phyloP scores from a whole-genome alignment of 228 moss, liverwort and hornwort species.

The Sphagnum fallax region DNA sequence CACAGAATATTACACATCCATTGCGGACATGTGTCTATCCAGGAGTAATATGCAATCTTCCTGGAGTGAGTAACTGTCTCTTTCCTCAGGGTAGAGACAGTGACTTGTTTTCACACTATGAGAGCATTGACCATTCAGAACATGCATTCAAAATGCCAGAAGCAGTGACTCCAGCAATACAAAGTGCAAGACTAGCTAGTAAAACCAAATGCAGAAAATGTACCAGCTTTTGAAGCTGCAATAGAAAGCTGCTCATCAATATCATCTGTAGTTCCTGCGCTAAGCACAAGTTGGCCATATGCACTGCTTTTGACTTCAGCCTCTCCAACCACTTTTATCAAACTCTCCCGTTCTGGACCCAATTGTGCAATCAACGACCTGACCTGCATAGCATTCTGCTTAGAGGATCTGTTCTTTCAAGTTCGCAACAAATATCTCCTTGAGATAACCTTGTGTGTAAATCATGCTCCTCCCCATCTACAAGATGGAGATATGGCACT shows the following conservation, averaged over 20 bases:
- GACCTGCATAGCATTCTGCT: constrained; percentile 53
- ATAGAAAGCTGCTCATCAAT: constrained; percentile 83
- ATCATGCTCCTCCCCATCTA: too few relatives aligned
- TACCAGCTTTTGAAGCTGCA: constrained; percentile 78
- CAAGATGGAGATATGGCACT: too few relatives aligned
- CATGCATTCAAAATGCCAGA: not conserved
- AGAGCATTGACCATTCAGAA: not conserved
- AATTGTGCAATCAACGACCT: constrained; percentile 73
- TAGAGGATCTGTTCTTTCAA: constrained; percentile 5
- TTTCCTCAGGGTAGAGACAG: not conserved
- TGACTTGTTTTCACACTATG: too few relatives aligned
- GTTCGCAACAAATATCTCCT: not conserved
- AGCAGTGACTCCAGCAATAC: not conserved
- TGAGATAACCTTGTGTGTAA: not conserved
- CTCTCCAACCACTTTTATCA: constrained; percentile 62
- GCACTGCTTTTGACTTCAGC: constrained; percentile 68
- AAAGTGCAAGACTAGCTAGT: not conserved
- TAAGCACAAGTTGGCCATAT: constrained; percentile 83
- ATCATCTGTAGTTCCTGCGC: constrained; percentile 56
- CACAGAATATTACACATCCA: not conserved
- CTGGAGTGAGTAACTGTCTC: too few relatives aligned
- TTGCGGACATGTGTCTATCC: too few relatives aligned
- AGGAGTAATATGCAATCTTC: too few relatives aligned
- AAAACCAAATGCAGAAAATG: not conserved
- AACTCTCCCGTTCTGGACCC: constrained; percentile 51